Base-by-base conservation (phyloP, 768 basidiomycete species). In the Chalciporus sphaerocephalus region DNA sequence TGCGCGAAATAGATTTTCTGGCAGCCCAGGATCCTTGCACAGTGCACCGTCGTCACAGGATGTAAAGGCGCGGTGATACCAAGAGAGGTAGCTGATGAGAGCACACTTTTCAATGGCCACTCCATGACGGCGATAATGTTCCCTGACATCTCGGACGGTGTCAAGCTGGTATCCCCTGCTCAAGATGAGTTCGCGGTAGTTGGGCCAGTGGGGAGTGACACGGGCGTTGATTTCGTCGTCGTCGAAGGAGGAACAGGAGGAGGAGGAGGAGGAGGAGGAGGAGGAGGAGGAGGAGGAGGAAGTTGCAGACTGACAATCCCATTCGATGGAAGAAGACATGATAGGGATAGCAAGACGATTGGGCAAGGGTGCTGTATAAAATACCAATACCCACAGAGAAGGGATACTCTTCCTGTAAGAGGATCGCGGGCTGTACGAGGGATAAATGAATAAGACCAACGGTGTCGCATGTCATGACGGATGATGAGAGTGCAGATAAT, bases 1-100 rank as follows among this genome's bases (percentile, higher is more conserved):
- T 20, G 85, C 87, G 38, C 85, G 76, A 62, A 89, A 89, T 32
- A 89, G 66, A 57, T 81, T 80, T 47, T 85, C 85, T 36, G 77
- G 84, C 64, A 88, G 65, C 33, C 87, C 85, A 24, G 79, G 73
- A 55, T 89, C 87, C 40, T 75, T 81, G 63, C 83, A 88, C 7
- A 89, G 69, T 4, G 75, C 78, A 51, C 75, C 72, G 40, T 87
- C 80, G 55, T 76, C 74, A 41, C 54, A 51, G n/a, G 56, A 57
- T 17, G 59, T 53, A 39, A 62, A 66, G 12, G 61, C 60, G 10
- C 59, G 67, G 28, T 58, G 42, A 47, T 73, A 70, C 13, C 66
- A 70, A 13, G 68, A 61, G 24, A 58, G 47, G 42, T 62, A 50
- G 33, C 42, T 21, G 32, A 43, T 21, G 39, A 34, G n/a, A 36